Percentiles rank a stretch among this genome's conserved stretches.
Evolutionary conservation across 345 rosid genomes (phyloP).

Genomic region (Fremontodendron californicum): DNA sequence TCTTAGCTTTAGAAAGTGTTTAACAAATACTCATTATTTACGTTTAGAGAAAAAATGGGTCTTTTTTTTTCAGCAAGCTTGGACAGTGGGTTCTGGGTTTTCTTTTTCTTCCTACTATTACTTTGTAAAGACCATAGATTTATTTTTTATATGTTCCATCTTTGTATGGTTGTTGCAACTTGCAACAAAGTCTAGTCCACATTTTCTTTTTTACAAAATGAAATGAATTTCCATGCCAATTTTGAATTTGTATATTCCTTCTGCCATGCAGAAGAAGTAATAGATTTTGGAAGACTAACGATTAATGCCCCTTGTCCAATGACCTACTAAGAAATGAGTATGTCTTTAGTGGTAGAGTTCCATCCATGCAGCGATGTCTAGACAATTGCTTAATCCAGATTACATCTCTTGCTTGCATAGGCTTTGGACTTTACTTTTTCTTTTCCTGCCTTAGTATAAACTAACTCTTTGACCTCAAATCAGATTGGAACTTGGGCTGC

Average conservation of each 20-base stretch:
- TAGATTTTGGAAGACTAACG: background rate
- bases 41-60: background rate
- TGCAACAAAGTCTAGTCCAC: background rate
- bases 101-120: background rate
- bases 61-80: too few relatives aligned
- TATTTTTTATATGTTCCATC: background rate
- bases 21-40: background rate
- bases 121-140: background rate
- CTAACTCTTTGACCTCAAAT: too few relatives aligned
- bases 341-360: background rate
- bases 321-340: background rate
- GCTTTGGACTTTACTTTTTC: too few relatives aligned
- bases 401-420: too few relatives aligned
- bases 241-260: background rate
- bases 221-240: background rate
- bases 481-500: too few relatives aligned
- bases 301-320: background rate
- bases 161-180: background rate
- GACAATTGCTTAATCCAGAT: too few relatives aligned
- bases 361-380: background rate
- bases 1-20: background rate
- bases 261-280: background rate
- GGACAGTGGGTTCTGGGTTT: background rate
- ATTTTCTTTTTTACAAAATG: background rate
- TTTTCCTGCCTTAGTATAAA: too few relatives aligned